Conservation (phyloP, 2,329 filamentous ascomycete species). For the Arthroderma sp. region DNA sequence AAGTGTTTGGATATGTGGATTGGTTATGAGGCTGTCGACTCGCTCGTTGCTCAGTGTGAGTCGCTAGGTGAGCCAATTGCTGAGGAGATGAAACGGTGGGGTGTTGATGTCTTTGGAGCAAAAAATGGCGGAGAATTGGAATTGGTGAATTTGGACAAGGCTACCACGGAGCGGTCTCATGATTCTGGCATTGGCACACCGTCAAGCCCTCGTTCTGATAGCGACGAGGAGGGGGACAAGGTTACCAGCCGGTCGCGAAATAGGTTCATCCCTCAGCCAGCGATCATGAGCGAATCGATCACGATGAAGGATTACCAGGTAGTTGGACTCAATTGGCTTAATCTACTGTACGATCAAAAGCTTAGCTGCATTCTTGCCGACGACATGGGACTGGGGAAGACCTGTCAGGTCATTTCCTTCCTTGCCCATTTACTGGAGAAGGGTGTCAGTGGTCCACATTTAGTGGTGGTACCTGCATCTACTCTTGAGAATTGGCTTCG, state of each 20-base stretch:
- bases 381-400: slow-evolving; percentile 94
- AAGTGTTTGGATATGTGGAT: slow-evolving; percentile 59
- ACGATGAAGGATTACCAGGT: slow-evolving; percentile 86
- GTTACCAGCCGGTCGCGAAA: slow-evolving; percentile 24
- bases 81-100: slow-evolving; percentile 54
- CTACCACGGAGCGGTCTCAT: slow-evolving; percentile 30
- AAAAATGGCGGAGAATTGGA: slow-evolving; percentile 49
- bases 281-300: slow-evolving; percentile 61
- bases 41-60: slow-evolving; percentile 65
- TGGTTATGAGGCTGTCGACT: slow-evolving; percentile 71
- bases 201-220: slow-evolving; percentile 27
- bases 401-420: slow-evolving; percentile 89
- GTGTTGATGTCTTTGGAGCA: slow-evolving; percentile 49
- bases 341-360: slow-evolving; percentile 62
- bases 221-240: slow-evolving; percentile 34
- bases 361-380: slow-evolving; percentile 88
- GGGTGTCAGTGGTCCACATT: slow-evolving; percentile 54
- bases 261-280: slow-evolving; percentile 52
- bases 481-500: slow-evolving; percentile 92
- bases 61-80: slow-evolving; percentile 54
- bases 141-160: slow-evolving; percentile 40
- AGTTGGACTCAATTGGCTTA: slow-evolving; percentile 89
- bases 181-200: slow-evolving; percentile 60
- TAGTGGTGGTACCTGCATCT: slow-evolving; percentile 84
- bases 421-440: slow-evolving; percentile 68